phyloP scores from a whole-genome alignment of 768 basidiomycete genomes.

The Pulveroboletus sp. region DNA sequence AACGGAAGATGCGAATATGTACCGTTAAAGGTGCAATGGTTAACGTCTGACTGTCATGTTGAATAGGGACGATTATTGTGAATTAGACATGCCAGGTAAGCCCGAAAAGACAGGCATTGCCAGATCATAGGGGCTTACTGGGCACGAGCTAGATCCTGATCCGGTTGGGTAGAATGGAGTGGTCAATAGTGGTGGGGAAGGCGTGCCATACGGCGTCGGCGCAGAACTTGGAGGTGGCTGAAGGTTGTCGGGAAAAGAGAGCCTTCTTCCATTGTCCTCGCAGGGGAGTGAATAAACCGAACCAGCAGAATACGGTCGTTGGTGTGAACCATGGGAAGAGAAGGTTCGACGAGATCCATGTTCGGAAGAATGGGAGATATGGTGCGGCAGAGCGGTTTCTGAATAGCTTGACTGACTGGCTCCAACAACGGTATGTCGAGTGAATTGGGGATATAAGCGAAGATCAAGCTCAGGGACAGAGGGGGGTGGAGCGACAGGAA shows the following conservation, averaged over 20 bases:
- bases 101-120: constrained; percentile 11
- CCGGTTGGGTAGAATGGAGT: constrained; percentile 31
- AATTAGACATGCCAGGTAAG: constrained; percentile 17
- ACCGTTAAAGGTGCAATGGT: constrained; percentile 14
- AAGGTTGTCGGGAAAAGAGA: constrained; percentile 11
- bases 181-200: constrained; percentile 27
- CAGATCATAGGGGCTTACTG: constrained; percentile 6
- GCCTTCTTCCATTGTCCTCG: constrained; percentile 5
- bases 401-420: constrained; percentile 14
- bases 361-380: constrained; percentile 9
- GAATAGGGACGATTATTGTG: constrained; percentile 3
- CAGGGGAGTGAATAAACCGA: constrained; percentile 17
- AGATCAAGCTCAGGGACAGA: constrained; percentile 9
- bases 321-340: constrained; percentile 6
- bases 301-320: constrained; percentile 20
- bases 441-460: constrained; percentile 16
- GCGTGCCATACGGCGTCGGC: constrained; percentile 13
- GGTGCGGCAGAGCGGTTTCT: constrained; percentile 7
- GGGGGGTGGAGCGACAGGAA: constrained; percentile 7
- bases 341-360: constrained; percentile 7
- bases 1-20: constrained; percentile 15
- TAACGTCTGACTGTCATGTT: constrained; percentile 2
- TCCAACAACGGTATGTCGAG: constrained; percentile 4
- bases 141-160: constrained; percentile 4
- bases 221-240: constrained; percentile 6